Evolutionary conservation across 2,329 filamentous ascomycete species (phyloP), one percentile per base, ranked within the genome.

Genomic region (Epicoccum sorghinum): DNA sequence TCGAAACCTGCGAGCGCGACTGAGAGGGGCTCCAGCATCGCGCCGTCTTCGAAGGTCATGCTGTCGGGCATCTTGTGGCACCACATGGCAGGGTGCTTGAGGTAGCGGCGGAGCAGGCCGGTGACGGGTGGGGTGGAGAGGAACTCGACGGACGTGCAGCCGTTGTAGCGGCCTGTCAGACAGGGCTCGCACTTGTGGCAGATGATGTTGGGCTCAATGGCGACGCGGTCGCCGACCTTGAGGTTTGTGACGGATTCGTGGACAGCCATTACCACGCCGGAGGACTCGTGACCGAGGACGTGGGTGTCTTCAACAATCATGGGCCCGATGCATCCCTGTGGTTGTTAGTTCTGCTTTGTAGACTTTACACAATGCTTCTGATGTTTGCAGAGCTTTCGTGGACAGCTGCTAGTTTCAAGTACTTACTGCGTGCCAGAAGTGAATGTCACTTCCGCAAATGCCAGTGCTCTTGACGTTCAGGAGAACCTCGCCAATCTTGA

Each of bases 381-480:
- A 22, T 13, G 9, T 9, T 38, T 14, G 36, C 14, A 23, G 14
- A 22, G 36, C 14, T 22, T 6, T 22, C 33, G 4, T 14, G 12
- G 5, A 42, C 14, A 43, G 13, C 14, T 13, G 7, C 14, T 4
- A 23, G 2, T 10, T 7, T n/a, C 18, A 18, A 18, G 18, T 30
- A 54, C 71, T 14, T 69, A 73, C 93, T 44, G 89, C 89, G 73
- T 96, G 91, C 93, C 93, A 98, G 81, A 98, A 98, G 79, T 98
- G 93, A 52, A 98, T 88, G 76, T 97, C 93, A 57, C 81, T 95
- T 86, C 93, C 93, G 82, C 95, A 98, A 69, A 98, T 98, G 52
- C 95, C 95, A 7, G 93, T 97, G 78, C 90, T 96, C 78, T 93
- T 91, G 75, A 98, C 86, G 50, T 90, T 91, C 59, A 98, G 77